Evolutionary conservation across 768 basidiomycete species (phyloP), one percentile per base, ranked within the genome.

Genomic region (Boletus sensibilis): DNA sequence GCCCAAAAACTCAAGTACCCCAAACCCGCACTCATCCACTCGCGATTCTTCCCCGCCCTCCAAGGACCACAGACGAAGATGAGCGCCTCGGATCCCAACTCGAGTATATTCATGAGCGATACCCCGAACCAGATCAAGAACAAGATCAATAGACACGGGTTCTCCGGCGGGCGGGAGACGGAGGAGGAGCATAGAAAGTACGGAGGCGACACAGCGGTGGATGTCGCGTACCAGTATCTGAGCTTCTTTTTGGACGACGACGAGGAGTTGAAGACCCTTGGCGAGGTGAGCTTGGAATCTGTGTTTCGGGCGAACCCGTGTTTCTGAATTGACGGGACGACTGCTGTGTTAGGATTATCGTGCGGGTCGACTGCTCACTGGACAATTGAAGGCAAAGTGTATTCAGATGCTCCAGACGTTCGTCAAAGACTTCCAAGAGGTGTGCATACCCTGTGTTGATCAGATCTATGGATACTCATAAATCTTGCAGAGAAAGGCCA

Each of bases 21-120:
- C 41, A 99, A 99, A 72, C 97, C 97, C 2, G 76, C 90, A 2
- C 82, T 98, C 25, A 76, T 99, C 47, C 94, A 98, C 73, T 83
- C 95, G 45, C 96, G 96, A 68, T 99, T 99, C 81, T 96, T 99
- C 78, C 97, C 97, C 12, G 95, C 97, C 5, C 81, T 99, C 11
- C 96, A 98, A 74, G 97, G 97, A 41, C 91, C 97, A 3, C 94
- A 97, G 73, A 96, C 94, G 35, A 99, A 99, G 77, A 99, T 99
- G 97, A 97, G 94, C 71, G 97, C 97, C 5, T 94, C 92, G 48
- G 89, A 96, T 72, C 78, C 85, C 21, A 96, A 94, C 74, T 91
- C 88, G 61, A 91, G 91, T 61, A 95, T 99, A 63, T 98, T 82
- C 78, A 98, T 99, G 96, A 92, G 81, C 33, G 97, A 99, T 71